Base-by-base conservation (phyloP, 805 yeast species). In the Cyberlindnera amylophila region DNA sequence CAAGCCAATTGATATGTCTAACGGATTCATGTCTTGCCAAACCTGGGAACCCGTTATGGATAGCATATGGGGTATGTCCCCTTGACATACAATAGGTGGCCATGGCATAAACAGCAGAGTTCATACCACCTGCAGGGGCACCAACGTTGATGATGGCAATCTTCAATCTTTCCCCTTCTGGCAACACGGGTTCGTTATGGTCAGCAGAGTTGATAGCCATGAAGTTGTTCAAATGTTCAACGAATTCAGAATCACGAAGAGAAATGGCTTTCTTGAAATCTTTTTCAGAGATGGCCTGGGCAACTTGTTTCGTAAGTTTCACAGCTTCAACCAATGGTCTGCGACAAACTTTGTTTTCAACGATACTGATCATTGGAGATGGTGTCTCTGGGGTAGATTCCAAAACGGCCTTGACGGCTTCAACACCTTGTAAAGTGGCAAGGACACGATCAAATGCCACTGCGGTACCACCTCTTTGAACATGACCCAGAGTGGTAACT, bases 381-480 rank as follows among this genome's bases (percentile, higher is more conserved):
- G 97, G 97, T 4, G 91, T 85, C 1, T 80, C 83, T 23, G 96
- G 96, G 9, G 95, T 87, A 42, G 84, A 71, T 40, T 84, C 89
- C 54, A 93, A 71, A 15, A 93, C 91, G 2, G 98, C 98, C 47
- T 84, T 82, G 16, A 93, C 95, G 8, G 99, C 98, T 57, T 89
- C 98, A 32, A 91, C 96, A 66, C 98, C 99, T 71, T 93, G 99
- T 53, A 91, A 64, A 14, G 99, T 91, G 31, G 97, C 96, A 55
- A 93, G 67, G 60, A 84, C 66, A 61, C 99, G 79, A 64, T 93
- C 99, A 56, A 75, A 87, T 2, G 98, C 97, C 42, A 90, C 96
- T 18, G 99, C 97, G 35, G 96, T 79, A 65, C 99, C 99, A 70
- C 99, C 99, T 68, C 99, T 80, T 72, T 93, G 99, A 41, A 93